Base-by-base conservation (phyloP, 164 flowering plant genomes). In the Umbilicus rupestris region DNA sequence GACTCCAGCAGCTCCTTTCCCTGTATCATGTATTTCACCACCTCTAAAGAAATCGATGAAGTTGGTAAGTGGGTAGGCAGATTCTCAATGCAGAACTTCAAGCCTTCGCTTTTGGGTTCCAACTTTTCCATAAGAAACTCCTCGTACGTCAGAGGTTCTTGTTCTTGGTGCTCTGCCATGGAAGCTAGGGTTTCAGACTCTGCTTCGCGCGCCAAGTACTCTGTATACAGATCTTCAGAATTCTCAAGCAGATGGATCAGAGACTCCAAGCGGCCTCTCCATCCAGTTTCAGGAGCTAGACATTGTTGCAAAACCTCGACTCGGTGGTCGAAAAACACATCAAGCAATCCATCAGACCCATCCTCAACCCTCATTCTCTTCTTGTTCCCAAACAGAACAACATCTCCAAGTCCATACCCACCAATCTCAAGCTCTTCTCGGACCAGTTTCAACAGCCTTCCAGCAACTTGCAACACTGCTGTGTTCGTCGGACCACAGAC, bases 351-450 rank as follows among this genome's bases (percentile, higher is more conserved):
- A 63, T 63, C 67, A 41, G 44, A 66, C 41, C 70, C 79, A 0
- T 22, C 8, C 65, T 66, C 76, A n/a, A 85, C 73, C 44, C 75
- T 74, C 83, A 87, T 77, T 44, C 85, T 59, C 46, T 77, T 39
- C 49, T 45, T 39, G 67, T 82, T 85, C n/a, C 92, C 88, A 72
- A 78, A 77, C 55, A 87, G 66, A 22, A 87, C 72, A 30, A 83
- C 66, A 64, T 85, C 86, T 44, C 88, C 87, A 60, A 82, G 62
- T 1, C 87, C 82, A 78, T 75, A 83, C 10, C 67, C 46, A 0
- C 66, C 66, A 39, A 47, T 55, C 30, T 42, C 37, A 30, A 44
- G 47, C 12, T 72, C 42, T 15, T 66, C 70, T 28, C 9, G 68
- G 5, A 79, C 76, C 30, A 75, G 62, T 33, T 30, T 39, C 28